Evolutionary conservation across 1,284 basidiomycete species (phyloP).

Genomic region (Anthracocystis walkeri): DNA sequence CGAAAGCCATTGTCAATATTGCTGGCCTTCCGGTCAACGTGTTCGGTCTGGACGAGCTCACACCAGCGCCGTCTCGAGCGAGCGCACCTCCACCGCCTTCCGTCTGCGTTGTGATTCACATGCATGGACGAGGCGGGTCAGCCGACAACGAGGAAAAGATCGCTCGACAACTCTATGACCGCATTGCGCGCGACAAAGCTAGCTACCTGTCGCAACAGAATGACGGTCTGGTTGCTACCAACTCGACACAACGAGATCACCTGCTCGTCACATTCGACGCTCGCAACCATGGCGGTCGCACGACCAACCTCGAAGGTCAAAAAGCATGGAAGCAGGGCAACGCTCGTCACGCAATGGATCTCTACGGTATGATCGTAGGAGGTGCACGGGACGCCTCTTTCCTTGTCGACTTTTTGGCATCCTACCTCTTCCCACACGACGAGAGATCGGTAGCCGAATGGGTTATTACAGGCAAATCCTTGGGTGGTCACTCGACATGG

Average conservation of each 20-base stretch:
- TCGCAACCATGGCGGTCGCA: slow-evolving; percentile 69
- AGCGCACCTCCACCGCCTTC: slow-evolving; percentile 54
- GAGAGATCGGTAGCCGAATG: slow-evolving; percentile 78
- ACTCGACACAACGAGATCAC: slow-evolving; percentile 53
- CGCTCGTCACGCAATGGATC: slow-evolving; percentile 65
- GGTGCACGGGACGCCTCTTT: slow-evolving; percentile 82
- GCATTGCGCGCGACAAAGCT: slow-evolving; percentile 38
- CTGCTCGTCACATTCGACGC: slow-evolving; percentile 69
- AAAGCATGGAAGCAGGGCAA: slow-evolving; percentile 69
- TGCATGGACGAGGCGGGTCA: slow-evolving; percentile 64
- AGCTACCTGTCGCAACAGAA: slow-evolving; percentile 18
- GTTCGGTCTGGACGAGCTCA: slow-evolving; percentile 62
- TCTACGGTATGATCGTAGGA: slow-evolving; percentile 72
- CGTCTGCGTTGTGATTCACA: slow-evolving; percentile 61
- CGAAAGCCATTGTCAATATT: slow-evolving; percentile 49
- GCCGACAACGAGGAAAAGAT: slow-evolving; percentile 62
- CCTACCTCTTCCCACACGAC: slow-evolving; percentile 80
- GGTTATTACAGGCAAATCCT: slow-evolving; percentile 78
- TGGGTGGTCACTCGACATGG: slow-evolving; percentile 85
- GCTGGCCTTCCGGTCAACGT: slow-evolving; percentile 65
- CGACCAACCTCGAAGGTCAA: slow-evolving; percentile 62
- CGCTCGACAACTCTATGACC: slow-evolving; percentile 59
- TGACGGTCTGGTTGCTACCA: slow-evolving; percentile 20
- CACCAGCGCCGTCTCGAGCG: slow-evolving; percentile 45
- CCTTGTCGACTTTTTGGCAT: slow-evolving; percentile 82